These are phyloP conservation scores for Ophiostoma pallidulum DNA, from an alignment of 2,329 filamentous ascomycete species.

Conservation along the genomic window DNA sequence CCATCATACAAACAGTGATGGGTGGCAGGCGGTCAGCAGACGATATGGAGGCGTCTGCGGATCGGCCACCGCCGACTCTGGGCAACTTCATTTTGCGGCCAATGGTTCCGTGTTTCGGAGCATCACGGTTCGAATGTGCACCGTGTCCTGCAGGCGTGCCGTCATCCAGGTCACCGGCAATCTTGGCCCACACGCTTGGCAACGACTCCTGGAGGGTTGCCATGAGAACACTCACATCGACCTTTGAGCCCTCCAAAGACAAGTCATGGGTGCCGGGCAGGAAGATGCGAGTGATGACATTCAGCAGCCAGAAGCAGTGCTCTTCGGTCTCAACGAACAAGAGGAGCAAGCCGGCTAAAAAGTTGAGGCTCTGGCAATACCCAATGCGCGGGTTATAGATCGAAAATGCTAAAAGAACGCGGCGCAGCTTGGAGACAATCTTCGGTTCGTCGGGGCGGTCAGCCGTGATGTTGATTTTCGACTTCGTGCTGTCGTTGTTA, in stretches of 20 bases:
- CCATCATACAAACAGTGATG: slow-evolving; percentile 84
- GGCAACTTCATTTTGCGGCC: slow-evolving; percentile 31
- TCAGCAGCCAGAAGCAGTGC: slow-evolving; percentile 85
- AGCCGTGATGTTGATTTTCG: slow-evolving; percentile 18
- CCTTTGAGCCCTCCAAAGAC: slow-evolving; percentile 82
- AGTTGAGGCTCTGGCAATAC: slow-evolving; percentile 94
- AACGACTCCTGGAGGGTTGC: slow-evolving; percentile 71
- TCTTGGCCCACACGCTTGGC: slow-evolving; percentile 77
- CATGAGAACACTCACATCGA: slow-evolving; percentile 92
- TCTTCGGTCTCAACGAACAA: slow-evolving; percentile 84
- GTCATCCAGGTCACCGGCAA: slow-evolving; percentile 50
- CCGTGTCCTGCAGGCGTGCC: slow-evolving; percentile 22
- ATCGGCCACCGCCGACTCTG: slow-evolving; percentile 30
- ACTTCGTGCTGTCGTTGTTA: background rate
- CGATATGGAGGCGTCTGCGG: slow-evolving; percentile 24
- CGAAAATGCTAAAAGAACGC: slow-evolving; percentile 81
- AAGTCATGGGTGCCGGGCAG: slow-evolving; percentile 88
- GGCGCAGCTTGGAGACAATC: slow-evolving; percentile 71
- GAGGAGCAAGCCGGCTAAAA: slow-evolving; percentile 79
- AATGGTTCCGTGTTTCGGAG: slow-evolving; percentile 14
- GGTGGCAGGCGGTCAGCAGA: slow-evolving; percentile 57
- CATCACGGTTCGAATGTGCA: slow-evolving; percentile 10
- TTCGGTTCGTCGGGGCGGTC: slow-evolving; percentile 51
- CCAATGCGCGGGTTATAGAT: slow-evolving; percentile 86
- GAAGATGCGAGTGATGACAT: slow-evolving; percentile 81